A percentile compares a stretch with the other conserved stretches of the same genome.
phyloP scores from a whole-genome alignment of 2,329 filamentous ascomycete genomes.

The Talaromyces sp. region DNA sequence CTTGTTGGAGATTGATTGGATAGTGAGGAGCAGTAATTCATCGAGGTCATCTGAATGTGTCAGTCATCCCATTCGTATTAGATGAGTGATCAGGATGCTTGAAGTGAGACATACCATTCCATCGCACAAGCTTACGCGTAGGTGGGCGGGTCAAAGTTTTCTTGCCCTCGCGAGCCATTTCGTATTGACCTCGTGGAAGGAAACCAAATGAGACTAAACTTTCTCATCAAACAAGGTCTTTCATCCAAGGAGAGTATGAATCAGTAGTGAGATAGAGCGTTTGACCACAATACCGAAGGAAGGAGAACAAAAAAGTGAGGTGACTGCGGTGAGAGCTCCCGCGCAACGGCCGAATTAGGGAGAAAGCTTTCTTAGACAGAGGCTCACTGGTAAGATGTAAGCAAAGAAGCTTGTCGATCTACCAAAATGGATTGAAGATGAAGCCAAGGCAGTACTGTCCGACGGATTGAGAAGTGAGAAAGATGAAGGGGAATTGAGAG shows the following conservation, averaged over 20 bases:
- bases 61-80: background rate
- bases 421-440: background rate
- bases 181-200: background rate
- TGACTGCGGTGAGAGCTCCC: background rate
- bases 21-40: constrained; percentile 40
- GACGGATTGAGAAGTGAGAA: background rate
- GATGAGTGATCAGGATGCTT: background rate
- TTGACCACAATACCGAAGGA: background rate
- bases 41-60: constrained; percentile 40
- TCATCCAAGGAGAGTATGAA: background rate
- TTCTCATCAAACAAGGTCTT: background rate
- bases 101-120: constrained; percentile 37
- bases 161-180: constrained; percentile 13
- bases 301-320: constrained; percentile 11
- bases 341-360: background rate
- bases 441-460: background rate
- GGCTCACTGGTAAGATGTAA: background rate
- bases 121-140: constrained; percentile 40
- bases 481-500: background rate
- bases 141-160: constrained; percentile 27
- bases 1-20: constrained; percentile 41
- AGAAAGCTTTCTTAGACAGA: background rate
- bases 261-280: background rate
- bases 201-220: background rate
- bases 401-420: background rate